These are phyloP conservation scores for Monosporozyma aerobia DNA, from an alignment of 805 yeast genomes.

Conservation along the genomic window DNA sequence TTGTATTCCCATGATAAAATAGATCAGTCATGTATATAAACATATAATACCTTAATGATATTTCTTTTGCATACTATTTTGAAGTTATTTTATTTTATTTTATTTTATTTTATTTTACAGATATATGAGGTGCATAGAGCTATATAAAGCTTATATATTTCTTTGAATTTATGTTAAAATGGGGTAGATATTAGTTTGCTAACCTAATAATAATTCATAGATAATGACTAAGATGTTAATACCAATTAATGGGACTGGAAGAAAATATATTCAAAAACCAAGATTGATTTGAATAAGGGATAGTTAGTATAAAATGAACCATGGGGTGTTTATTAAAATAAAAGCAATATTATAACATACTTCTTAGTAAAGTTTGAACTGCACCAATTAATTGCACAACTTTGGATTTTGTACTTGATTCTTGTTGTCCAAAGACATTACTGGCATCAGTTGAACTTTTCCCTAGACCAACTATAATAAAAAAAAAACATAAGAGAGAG, in stretches of 20 bases:
- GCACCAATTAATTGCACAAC: constrained; percentile 62
- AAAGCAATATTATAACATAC: constrained; percentile 29
- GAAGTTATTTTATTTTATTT: background rate
- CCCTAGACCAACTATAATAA: constrained; percentile 36
- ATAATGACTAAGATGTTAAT: constrained; percentile 56
- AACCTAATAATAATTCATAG: constrained; percentile 65
- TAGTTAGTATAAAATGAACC: background rate
- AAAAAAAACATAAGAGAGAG: background rate
- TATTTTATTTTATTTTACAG: background rate
- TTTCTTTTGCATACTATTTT: background rate
- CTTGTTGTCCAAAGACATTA: constrained; percentile 38
- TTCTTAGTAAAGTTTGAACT: constrained; percentile 63
- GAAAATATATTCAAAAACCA: background rate
- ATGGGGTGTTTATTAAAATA: background rate
- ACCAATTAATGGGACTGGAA: constrained; percentile 55
- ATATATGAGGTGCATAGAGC: background rate
- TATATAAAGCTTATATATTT: background rate
- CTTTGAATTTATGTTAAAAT: constrained; percentile 3
- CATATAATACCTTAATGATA: background rate
- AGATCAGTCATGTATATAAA: background rate
- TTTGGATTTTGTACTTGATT: constrained; percentile 45
- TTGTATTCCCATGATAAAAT: background rate
- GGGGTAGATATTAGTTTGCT: constrained; percentile 6
- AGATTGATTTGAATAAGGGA: background rate
- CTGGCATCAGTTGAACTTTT: constrained; percentile 30